Evolutionary conservation across 768 basidiomycete genomes (phyloP).

Genomic region (Cystobasidium ongulense): DNA sequence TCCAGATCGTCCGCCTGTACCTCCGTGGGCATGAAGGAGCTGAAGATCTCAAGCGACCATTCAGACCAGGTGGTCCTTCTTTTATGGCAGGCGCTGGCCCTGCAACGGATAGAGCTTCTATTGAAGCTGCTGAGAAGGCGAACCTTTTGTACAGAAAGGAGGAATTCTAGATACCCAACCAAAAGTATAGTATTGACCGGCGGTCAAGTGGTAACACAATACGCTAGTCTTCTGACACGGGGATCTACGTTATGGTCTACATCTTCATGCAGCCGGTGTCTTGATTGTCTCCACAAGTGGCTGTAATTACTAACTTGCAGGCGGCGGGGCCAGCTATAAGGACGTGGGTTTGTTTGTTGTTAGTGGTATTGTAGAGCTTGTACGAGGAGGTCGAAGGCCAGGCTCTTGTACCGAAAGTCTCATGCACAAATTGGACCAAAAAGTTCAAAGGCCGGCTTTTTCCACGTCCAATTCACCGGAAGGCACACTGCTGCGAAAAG

Average conservation of each 20-base stretch:
- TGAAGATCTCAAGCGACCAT: conserved; percentile 83
- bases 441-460: neutral
- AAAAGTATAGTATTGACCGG: no score
- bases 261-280: no score
- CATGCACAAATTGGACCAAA: neutral
- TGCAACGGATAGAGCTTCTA: conserved; percentile 27
- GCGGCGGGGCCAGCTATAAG: no score
- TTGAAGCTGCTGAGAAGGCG: conserved; percentile 28
- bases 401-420: no score
- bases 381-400: no score
- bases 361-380: no score
- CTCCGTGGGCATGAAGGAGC: conserved; percentile 67
- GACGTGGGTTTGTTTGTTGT: no score
- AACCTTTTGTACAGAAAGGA: conserved; percentile 16
- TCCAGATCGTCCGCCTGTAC: conserved; percentile 58
- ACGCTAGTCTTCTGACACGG: no score
- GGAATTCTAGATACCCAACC: conserved; percentile 11
- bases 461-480: neutral
- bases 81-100: neutral
- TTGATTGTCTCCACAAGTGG: no score
- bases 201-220: no score
- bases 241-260: no score
- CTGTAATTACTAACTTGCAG: no score
- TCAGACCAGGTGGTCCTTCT: conserved; percentile 54
- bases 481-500: neutral